Evolutionary conservation across 306 rosid species (phyloP).

Genomic region (Fragaria ananassa): DNA sequence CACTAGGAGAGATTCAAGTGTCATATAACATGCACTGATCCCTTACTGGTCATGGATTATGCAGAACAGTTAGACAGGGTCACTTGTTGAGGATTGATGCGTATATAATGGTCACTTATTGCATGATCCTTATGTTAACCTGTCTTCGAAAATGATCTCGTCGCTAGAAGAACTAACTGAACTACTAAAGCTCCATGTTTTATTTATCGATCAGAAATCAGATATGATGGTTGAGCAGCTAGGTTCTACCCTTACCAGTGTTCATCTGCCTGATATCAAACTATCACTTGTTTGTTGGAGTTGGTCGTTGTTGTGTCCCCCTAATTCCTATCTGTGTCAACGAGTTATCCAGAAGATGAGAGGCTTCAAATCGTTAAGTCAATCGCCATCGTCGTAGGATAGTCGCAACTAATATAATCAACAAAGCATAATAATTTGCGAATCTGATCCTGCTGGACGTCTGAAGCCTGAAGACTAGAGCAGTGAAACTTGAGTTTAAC

Average conservation of each 20-base stretch:
- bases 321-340: neutral
- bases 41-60: neutral
- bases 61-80: neutral
- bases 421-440: too few relatives aligned
- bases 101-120: neutral
- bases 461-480: too few relatives aligned
- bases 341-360: neutral
- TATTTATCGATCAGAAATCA: too few relatives aligned
- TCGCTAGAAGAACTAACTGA: neutral
- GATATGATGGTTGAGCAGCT: neutral
- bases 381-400: too few relatives aligned
- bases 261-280: neutral
- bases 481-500: neutral
- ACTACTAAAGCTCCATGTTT: too few relatives aligned
- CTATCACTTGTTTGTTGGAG: constrained; percentile 8
- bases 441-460: too few relatives aligned
- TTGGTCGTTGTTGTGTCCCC: neutral
- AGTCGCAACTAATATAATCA: too few relatives aligned
- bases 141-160: neutral
- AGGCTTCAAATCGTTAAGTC: too few relatives aligned
- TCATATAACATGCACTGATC: neutral
- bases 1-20: neutral
- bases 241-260: neutral
- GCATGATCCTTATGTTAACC: neutral
- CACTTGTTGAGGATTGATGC: neutral